Base-by-base conservation (phyloP, 1,139 yeast species). In the Saccharomyces hybrid region DNA sequence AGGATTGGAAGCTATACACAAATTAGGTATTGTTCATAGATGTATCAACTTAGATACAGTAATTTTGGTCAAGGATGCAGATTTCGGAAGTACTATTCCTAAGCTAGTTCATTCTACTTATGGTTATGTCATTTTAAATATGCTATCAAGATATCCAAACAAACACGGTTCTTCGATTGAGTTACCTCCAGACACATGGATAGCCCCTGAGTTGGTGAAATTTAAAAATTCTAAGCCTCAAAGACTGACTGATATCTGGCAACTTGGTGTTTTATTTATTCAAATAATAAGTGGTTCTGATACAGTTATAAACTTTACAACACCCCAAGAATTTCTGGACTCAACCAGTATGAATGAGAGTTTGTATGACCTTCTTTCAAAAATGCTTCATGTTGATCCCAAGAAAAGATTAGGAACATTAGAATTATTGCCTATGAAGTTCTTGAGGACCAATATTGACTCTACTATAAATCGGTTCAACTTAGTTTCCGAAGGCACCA, bases 181-280 rank as follows among this genome's bases (percentile, higher is more conserved):
- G 0, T 48, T 66, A 1, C 63, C 62, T 0, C 56, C 58, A n/a
- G 61, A 63, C 52, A 54, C 66, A 0, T 90, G 97, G 97, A 72
- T 71, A 9, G 93, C 97, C 0, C 97, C 98, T 0, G 97, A 90
- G 66, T 63, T 85, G n/a, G 65, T 70, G 5, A 72, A 74, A 48
- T 65, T 68, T 0, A 71, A 73, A 13, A 73, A 69, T 44, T 61
- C 70, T 20, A 68, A 75, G 49, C 84, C 86, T 9, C 87, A 85
- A 55, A 75, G 88, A 48, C 88, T 89, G 66, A 84, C 97, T 0
- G 99, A 95, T 71, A 85, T 95, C 5, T 93, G 97, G 97, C 87
- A 88, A 63, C 73, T 91, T 50, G 99, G 97, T 3, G 88, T 88
- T 0, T 70, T 88, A 4, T 84, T 93, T 62, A 73, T 88, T 28